Evolutionary conservation across 768 basidiomycete species (phyloP).

Genomic region (Lentinula sp.): DNA sequence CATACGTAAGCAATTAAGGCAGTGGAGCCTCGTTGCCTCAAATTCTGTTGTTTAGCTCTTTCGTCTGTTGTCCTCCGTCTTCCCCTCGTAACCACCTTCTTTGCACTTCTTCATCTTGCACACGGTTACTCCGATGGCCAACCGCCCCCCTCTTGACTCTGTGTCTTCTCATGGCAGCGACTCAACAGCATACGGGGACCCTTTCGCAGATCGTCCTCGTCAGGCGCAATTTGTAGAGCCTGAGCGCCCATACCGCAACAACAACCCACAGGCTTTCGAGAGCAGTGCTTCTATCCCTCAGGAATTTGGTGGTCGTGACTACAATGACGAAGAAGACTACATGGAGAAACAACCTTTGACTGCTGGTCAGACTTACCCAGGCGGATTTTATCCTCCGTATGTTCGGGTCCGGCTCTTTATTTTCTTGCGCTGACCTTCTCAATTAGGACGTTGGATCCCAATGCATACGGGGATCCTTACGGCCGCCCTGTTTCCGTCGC

Average conservation of each 20-base stretch:
- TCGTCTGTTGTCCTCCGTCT: background rate
- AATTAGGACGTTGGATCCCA: constrained; percentile 37
- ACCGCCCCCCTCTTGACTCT: constrained; percentile 30
- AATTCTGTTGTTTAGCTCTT: background rate
- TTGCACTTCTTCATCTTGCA: background rate
- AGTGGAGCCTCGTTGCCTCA: constrained; percentile 3
- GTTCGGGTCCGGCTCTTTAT: constrained; percentile 18
- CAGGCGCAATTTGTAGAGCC: constrained; percentile 60
- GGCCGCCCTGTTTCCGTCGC: constrained; percentile 45
- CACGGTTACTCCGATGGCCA: constrained; percentile 28
- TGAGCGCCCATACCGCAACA: constrained; percentile 32
- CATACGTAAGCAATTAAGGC: background rate
- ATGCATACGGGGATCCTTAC: constrained; percentile 65
- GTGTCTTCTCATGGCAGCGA: constrained; percentile 19
- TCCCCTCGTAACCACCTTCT: background rate
- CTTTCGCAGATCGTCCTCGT: constrained; percentile 66
- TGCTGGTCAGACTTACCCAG: constrained; percentile 43
- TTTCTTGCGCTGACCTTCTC: constrained; percentile 1
- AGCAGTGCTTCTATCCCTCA: constrained; percentile 52
- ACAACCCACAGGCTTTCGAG: constrained; percentile 40
- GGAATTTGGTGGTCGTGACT: constrained; percentile 40
- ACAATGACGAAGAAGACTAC: constrained; percentile 61
- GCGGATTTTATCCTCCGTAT: constrained; percentile 77
- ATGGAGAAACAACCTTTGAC: constrained; percentile 76
- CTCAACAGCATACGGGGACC: constrained; percentile 42